phyloP scores from a whole-genome alignment of 2,329 filamentous ascomycete genomes.

The Phialophora expanda region DNA sequence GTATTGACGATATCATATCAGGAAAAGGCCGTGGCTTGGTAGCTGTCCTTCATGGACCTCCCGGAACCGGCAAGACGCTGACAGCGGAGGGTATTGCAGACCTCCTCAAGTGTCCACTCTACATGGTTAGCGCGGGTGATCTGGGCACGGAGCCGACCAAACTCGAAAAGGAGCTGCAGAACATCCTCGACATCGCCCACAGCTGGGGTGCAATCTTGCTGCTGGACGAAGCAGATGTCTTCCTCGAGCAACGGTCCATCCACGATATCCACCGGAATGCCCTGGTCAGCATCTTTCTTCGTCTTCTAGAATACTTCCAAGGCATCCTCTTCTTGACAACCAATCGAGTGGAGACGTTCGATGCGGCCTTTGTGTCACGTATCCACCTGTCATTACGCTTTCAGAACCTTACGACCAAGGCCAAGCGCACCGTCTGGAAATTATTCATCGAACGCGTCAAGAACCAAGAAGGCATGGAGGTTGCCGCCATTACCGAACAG shows the following conservation, averaged over 20 bases:
- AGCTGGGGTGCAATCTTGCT: conserved; percentile 84
- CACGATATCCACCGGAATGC: conserved; percentile 85
- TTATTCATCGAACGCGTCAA: conserved; percentile 79
- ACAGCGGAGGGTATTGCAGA: conserved; percentile 88
- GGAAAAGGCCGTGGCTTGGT: conserved; percentile 89
- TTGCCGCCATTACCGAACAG: conserved; percentile 52
- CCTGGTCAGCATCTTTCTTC: conserved; percentile 83
- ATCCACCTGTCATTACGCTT: conserved; percentile 80
- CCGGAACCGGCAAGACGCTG: conserved; percentile 86
- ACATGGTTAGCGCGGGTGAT: conserved; percentile 82
- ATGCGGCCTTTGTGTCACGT: conserved; percentile 85
- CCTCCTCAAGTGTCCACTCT: conserved; percentile 78
- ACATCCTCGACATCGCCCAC: conserved; percentile 84
- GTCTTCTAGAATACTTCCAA: conserved; percentile 88
- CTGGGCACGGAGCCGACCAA: conserved; percentile 76
- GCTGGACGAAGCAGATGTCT: conserved; percentile 84
- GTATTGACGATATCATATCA: conserved; percentile 80
- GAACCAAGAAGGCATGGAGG: conserved; percentile 64
- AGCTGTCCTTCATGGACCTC: conserved; percentile 79
- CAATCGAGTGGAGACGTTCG: conserved; percentile 83
- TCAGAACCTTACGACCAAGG: conserved; percentile 72
- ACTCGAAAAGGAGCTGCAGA: conserved; percentile 77
- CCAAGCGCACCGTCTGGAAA: conserved; percentile 79
- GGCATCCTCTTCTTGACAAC: conserved; percentile 90
- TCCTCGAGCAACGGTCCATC: conserved; percentile 80